Conservation (phyloP, 108 stramenopile genomes). For the Cyclotella cryptica region DNA sequence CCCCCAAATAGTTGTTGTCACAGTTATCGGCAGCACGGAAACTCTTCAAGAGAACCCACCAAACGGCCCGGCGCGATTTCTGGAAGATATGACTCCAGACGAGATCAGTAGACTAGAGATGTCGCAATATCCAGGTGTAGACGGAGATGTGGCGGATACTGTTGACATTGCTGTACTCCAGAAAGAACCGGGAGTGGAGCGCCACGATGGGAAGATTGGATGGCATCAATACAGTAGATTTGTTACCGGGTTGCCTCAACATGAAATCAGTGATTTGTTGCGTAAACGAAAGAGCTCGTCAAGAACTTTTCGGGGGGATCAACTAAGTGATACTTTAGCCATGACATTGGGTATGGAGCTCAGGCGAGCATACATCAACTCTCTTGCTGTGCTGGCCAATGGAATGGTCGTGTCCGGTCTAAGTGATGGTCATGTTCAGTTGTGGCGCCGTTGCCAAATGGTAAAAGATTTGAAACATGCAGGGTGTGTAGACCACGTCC, state of each 20-base stretch:
- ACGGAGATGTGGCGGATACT: conserved; percentile 14
- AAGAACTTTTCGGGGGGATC: not conserved
- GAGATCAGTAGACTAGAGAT: conserved; percentile 36
- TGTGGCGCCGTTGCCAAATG: conserved; percentile 54
- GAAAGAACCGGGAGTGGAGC: conserved; percentile 30
- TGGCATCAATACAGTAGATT: conserved; percentile 56
- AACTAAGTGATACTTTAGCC: conserved; percentile 42
- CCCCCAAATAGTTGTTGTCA: conserved; percentile 29
- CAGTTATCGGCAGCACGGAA: conserved; percentile 67
- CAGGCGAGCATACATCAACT: conserved; percentile 63
- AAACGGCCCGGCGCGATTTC: conserved; percentile 35
- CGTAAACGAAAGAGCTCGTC: conserved; percentile 7
- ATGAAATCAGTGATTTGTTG: conserved; percentile 54
- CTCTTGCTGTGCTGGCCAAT: conserved; percentile 52
- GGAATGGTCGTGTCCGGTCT: conserved; percentile 58
- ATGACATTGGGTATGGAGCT: conserved; percentile 72
- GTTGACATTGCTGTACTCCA: conserved; percentile 57
- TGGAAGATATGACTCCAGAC: conserved; percentile 58
- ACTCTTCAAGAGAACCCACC: conserved; percentile 37
- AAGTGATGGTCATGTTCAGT: conserved; percentile 65
- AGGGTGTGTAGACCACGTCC: conserved; percentile 46
- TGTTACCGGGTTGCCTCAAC: conserved; percentile 61
- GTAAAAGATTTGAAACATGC: conserved; percentile 48
- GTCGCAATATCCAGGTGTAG: conserved; percentile 12
- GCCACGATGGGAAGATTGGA: conserved; percentile 33